Evolutionary conservation across 345 rosid genomes (phyloP).

Genomic region (Syzygium jambos): DNA sequence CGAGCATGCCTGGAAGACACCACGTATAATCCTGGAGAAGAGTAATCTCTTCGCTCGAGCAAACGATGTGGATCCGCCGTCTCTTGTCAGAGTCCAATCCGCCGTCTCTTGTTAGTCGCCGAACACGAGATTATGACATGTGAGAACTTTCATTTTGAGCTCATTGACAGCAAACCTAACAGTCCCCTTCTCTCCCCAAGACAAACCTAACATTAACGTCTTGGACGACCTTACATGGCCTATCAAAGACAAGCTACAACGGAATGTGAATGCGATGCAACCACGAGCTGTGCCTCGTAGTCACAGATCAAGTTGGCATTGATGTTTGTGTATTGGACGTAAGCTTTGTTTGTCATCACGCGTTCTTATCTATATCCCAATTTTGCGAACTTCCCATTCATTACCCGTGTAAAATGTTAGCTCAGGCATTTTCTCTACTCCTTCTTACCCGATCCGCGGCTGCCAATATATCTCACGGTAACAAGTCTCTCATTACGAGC

Average conservation of each 20-base stretch:
- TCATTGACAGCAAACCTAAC: background rate
- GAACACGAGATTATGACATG: background rate
- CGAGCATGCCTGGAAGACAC: background rate
- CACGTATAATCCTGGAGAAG: background rate
- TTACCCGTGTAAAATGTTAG: background rate
- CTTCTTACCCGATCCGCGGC: background rate
- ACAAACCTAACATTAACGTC: background rate
- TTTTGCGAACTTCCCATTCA: background rate
- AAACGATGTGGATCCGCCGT: background rate
- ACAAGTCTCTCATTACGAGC: background rate
- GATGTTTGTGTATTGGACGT: background rate
- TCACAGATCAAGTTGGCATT: background rate
- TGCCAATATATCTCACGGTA: background rate
- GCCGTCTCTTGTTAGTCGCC: background rate
- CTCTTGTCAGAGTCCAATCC: background rate
- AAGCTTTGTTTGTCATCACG: background rate
- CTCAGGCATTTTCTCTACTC: background rate
- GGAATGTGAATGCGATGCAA: background rate
- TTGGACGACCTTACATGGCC: background rate
- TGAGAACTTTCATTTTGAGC: background rate
- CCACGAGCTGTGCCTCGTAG: background rate
- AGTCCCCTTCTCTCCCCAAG: background rate
- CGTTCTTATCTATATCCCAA: background rate
- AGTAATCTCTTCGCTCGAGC: background rate
- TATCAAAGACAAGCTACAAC: background rate